A percentile compares a stretch with the other conserved stretches of the same genome.
Evolutionary conservation across 257 asterid species (phyloP).

Genomic region (Catharanthus roseus): DNA sequence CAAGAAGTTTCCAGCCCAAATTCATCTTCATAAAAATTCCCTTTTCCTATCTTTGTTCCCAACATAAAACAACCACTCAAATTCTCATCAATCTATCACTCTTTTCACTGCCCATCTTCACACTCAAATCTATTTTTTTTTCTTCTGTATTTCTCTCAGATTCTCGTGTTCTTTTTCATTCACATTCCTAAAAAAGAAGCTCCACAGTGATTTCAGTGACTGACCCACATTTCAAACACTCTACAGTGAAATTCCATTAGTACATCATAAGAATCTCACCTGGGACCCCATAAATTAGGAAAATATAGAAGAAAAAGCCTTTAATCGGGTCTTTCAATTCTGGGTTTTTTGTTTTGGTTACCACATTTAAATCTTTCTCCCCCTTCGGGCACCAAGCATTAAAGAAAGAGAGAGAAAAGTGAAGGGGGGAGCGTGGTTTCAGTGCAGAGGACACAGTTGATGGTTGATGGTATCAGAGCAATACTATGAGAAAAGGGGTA

Average conservation of each 20-base stretch:
- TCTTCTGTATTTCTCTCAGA: no score
- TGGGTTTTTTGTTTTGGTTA: neutral
- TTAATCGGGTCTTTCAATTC: conserved; percentile 1
- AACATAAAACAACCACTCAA: neutral
- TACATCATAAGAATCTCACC: conserved; percentile 5
- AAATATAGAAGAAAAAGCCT: neutral
- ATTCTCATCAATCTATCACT: neutral
- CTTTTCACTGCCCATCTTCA: neutral
- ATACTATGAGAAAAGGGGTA: conserved; percentile 15
- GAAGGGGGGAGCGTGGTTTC: neutral
- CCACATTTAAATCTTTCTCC: neutral
- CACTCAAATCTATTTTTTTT: neutral
- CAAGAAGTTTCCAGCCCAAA: neutral
- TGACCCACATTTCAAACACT: conserved; percentile 19
- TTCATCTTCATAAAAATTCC: neutral
- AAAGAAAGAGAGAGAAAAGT: neutral
- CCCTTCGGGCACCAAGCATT: neutral
- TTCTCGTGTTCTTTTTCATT: neutral
- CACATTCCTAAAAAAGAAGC: neutral
- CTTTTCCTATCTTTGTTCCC: neutral
- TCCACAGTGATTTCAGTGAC: neutral
- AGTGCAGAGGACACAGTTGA: conserved; percentile 2
- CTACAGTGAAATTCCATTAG: conserved; percentile 13
- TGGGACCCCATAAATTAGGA: neutral
- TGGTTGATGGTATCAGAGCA: neutral